Evolutionary conservation across 2,329 filamentous ascomycete species (phyloP), one percentile per base, ranked within the genome.

Genomic region (Clathrospora elynae): DNA sequence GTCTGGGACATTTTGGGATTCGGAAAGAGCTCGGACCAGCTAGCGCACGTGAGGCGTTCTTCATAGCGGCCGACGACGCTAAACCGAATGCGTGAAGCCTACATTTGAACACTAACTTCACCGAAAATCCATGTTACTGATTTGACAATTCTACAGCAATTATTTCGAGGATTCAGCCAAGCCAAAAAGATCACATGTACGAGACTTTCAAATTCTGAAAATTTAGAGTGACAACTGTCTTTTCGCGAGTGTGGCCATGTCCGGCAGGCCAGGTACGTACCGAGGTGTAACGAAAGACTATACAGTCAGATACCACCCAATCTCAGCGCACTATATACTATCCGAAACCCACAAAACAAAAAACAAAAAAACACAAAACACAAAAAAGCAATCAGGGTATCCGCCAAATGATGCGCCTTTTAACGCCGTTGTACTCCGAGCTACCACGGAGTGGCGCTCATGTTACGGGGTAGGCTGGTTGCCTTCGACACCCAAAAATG

Each of bases 1-100:
- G 32, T 43, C 49, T 52, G 54, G 47, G 58, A 55, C 46, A 56
- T 53, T 59, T 59, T 60, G 45, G 51, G 35, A 35, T 35, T 25
- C 26, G 14, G 13, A 28, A 36, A n/a, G n/a, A n/a, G 40, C 40
- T 36, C 16, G 26, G 32, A 23, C 41, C 41, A 30, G 10, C 6
- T 16, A 8, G 11, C 13, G 35, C 48, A 51, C 45, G 48, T 51
- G 48, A 33, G 24, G 14, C 18, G 8, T 11, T 14, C 17, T 36
- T 42, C 36, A 48, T 19, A 5, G 8, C 16, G 20, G 18, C 6
- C 16, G n/a, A 29, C 12, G 6, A n/a, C 38, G 25, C 39, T 36
- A 31, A 24, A 22, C 14, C 17, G 11, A 24, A 24, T 24, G 22
- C n/a, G n/a, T n/a, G n/a, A n/a, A n/a, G n/a, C n/a, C n/a, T n/a